Evolutionary conservation across 177 flowering plant genomes (phyloP).

Genomic region (Vitis hybrid): DNA sequence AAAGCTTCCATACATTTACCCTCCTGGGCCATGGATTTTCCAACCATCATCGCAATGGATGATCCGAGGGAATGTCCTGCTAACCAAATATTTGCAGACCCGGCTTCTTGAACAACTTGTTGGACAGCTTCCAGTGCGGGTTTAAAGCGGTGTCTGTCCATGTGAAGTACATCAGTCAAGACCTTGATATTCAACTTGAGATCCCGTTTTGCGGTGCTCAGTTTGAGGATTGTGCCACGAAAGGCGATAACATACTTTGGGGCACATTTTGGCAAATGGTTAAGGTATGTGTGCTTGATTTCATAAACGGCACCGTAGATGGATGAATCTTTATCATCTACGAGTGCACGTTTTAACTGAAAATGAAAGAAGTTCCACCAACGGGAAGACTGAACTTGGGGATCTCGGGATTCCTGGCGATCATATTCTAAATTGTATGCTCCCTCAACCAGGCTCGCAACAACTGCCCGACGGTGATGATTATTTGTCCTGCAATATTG

Average conservation of each 20-base stretch:
- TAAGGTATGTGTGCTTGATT: slow-evolving; percentile 6
- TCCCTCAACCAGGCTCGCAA: slow-evolving; percentile 16
- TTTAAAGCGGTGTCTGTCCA: slow-evolving; percentile 11
- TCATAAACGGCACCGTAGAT: slow-evolving; percentile 33
- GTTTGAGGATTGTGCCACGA: slow-evolving; percentile 28
- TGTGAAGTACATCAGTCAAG: slow-evolving; percentile 20
- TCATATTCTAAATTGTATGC: slow-evolving; percentile 22
- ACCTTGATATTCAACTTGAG: slow-evolving; percentile 25
- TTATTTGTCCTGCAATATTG: slow-evolving; percentile 11
- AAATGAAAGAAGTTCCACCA: slow-evolving; percentile 45
- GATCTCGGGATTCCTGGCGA: slow-evolving; percentile 27
- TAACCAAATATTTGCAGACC: slow-evolving; percentile 29
- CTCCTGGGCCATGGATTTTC: slow-evolving; percentile 23
- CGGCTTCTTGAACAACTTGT: slow-evolving; percentile 5
- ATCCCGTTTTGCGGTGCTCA: slow-evolving; percentile 9
- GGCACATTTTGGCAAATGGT: not conserved
- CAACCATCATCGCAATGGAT: slow-evolving; percentile 34
- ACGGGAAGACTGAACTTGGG: slow-evolving; percentile 12
- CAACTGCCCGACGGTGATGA: slow-evolving; percentile 17
- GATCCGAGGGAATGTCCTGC: slow-evolving; percentile 44
- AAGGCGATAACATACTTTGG: slow-evolving; percentile 37
- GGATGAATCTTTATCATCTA: slow-evolving; percentile 27
- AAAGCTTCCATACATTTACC: slow-evolving; percentile 12
- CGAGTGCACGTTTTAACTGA: slow-evolving; percentile 15
- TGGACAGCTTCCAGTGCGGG: slow-evolving; percentile 19